Evolutionary conservation across 306 rosid species (phyloP), one percentile per base, ranked within the genome.

Genomic region (Quercus engelmannii): DNA sequence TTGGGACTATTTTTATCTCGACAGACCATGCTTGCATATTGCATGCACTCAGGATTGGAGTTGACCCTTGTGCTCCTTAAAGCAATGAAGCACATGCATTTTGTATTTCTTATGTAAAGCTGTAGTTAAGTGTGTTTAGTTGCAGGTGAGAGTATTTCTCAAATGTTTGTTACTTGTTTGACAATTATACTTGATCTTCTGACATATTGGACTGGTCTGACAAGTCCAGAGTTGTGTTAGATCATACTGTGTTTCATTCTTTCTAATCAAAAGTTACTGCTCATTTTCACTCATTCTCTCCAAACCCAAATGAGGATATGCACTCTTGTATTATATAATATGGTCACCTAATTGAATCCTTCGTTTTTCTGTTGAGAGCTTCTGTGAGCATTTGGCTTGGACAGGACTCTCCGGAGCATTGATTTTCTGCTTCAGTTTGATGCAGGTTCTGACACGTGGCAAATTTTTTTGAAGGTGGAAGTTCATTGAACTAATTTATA

Each of bases 81-180:
- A 76, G 78, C 80, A 71, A 62, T 35, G 72, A 78, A 78, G 75
- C 74, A 15, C 49, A 19, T 73, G 72, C 21, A 8, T 69, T 56
- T n/a, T 79, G 68, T 61, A 82, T 74, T 81, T 83, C 88, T 85
- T 80, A 88, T 88, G 97, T 92, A 90, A 87, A 92, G 83, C 49
- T 75, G 85, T 86, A 85, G 90, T 58, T 73, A 76, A 76, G 80
- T 35, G 79, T 83, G 87, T 77, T 61, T 78, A 81, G 88, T 77
- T 83, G 80, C 83, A 83, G 87, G 81, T 78, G 78, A 81, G 83
- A 81, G 55, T 89, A 75, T 74, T 79, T 55, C 79, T 80, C 76
- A 11, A 71, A 67, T 70, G 74, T 57, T 77, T 82, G 82, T 79
- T 80, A 74, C 78, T 76, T 72, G 85, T 81, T 74, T 68, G 84